Evolutionary conservation across 2,329 filamentous ascomycete genomes (phyloP).

Genomic region (Aureobasidium leucospermi): DNA sequence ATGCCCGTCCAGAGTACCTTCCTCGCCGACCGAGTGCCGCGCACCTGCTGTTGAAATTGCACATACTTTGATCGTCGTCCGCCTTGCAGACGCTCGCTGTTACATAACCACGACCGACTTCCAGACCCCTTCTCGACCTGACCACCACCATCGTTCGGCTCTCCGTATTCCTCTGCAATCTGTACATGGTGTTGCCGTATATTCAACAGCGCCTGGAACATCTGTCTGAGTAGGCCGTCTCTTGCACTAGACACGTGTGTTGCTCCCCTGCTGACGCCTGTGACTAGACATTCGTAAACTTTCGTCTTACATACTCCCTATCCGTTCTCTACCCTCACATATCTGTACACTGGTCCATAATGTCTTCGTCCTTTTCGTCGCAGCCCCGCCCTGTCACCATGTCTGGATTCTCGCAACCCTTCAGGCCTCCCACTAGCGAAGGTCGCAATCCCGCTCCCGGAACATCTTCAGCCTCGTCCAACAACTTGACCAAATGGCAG

Average conservation of each 20-base stretch:
- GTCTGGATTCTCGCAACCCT: slow-evolving; percentile 1
- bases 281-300: background rate
- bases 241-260: background rate
- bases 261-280: background rate
- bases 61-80: slow-evolving; percentile 12
- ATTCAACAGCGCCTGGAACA: background rate
- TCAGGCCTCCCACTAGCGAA: slow-evolving; percentile 10
- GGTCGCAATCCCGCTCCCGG: background rate
- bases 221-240: background rate
- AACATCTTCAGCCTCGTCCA: background rate
- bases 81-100: slow-evolving; percentile 14
- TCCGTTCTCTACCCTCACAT: background rate
- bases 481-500: slow-evolving; percentile 7
- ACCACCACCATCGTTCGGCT: background rate
- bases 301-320: slow-evolving; percentile 2
- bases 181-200: slow-evolving; percentile 5
- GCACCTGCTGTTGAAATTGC: slow-evolving; percentile 13
- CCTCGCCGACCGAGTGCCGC: slow-evolving; percentile 14
- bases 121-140: background rate
- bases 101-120: slow-evolving; percentile 10
- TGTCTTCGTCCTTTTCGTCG: slow-evolving; percentile 10
- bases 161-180: background rate
- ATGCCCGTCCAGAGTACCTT: slow-evolving; percentile 3
- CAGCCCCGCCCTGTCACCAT: background rate
- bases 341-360: slow-evolving; percentile 10